Conservation (phyloP, 306 rosid species). For the Pyrus pyrifolia region DNA sequence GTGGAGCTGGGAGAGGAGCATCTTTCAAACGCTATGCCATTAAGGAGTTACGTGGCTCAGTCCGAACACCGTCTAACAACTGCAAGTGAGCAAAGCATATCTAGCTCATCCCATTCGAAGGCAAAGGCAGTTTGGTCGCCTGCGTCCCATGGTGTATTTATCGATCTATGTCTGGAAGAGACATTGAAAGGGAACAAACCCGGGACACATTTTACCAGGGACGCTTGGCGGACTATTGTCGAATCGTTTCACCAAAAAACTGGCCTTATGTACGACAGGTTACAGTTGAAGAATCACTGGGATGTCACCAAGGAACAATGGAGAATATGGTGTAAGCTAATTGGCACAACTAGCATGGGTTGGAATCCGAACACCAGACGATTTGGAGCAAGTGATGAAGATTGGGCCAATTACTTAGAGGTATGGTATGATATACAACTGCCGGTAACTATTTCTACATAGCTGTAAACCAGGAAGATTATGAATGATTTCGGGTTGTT, state of each 20-base stretch:
- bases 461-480: neutral
- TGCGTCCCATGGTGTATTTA: conserved; percentile 39
- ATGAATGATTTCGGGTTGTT: conserved; percentile 1
- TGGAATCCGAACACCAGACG: conserved; percentile 42
- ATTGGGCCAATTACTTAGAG: conserved; percentile 50
- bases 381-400: conserved; percentile 51
- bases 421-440: conserved; percentile 14
- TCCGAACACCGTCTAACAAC: conserved; percentile 31
- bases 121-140: conserved; percentile 55
- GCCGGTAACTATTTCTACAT: conserved; percentile 7
- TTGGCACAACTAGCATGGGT: conserved; percentile 49
- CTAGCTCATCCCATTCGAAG: conserved; percentile 35
- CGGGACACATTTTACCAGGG: conserved; percentile 58
- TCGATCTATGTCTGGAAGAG: conserved; percentile 61
- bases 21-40: conserved; percentile 20
- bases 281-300: conserved; percentile 76
- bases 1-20: conserved; percentile 28
- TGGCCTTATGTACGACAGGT: conserved; percentile 42
- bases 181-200: conserved; percentile 63
- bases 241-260: conserved; percentile 42
- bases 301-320: conserved; percentile 58
- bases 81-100: conserved; percentile 48
- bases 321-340: conserved; percentile 56
- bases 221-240: conserved; percentile 61
- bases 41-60: conserved; percentile 30